These are phyloP conservation scores for Lepidium didymum DNA, from an alignment of 345 rosid genomes.

Conservation along the genomic window DNA sequence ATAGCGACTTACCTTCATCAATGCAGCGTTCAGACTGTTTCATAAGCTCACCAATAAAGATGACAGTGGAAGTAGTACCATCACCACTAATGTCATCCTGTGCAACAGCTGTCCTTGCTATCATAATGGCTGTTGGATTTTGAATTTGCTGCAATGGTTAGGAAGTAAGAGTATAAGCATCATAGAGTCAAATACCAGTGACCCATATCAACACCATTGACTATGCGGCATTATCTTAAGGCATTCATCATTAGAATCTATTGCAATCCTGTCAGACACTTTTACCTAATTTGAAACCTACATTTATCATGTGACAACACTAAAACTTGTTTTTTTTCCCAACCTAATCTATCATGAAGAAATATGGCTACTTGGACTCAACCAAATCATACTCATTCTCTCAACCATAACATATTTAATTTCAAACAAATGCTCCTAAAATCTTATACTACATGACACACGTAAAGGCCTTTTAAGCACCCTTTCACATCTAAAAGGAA, in stretches of 20 bases:
- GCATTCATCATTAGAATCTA: neutral
- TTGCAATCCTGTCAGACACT: neutral
- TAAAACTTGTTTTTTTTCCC: neutral
- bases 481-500: neutral
- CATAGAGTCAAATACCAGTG: conserved; percentile 1
- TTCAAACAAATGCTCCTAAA: neutral
- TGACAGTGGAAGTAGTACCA: conserved; percentile 95
- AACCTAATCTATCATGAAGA: neutral
- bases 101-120: conserved; percentile 98
- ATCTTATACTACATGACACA: neutral
- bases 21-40: conserved; percentile 94
- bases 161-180: conserved; percentile 34
- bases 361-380: neutral
- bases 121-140: conserved; percentile 97
- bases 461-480: neutral
- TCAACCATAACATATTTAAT: neutral
- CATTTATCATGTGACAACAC: neutral
- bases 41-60: conserved; percentile 97
- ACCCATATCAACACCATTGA: neutral
- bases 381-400: conserved; percentile 1
- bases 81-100: conserved; percentile 99
- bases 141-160: conserved; percentile 90
- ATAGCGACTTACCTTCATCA: conserved; percentile 62
- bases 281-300: neutral
- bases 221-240: neutral